Evolutionary conservation across 2,329 filamentous ascomycete genomes (phyloP).

Genomic region (Ceratocystis alfenasii): DNA sequence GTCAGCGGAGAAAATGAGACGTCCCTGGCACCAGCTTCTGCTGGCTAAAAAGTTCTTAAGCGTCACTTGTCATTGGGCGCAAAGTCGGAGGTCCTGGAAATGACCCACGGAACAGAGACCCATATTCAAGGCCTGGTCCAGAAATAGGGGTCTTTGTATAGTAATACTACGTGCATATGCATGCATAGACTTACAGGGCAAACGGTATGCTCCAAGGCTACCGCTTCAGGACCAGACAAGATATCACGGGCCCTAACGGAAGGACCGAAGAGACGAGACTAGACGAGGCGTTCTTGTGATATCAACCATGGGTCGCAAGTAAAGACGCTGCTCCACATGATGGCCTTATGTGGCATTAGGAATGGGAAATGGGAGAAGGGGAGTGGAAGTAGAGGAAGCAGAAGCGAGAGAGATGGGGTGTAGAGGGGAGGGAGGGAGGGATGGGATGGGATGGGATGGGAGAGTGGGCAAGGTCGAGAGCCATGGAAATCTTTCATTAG

Average conservation of each 20-base stretch:
- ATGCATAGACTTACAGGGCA: neutral
- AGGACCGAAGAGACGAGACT: conserved; percentile 7
- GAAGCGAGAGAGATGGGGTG: neutral
- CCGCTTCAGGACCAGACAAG: neutral
- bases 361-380: no score
- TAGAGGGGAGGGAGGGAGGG: no score
- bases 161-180: neutral
- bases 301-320: neutral
- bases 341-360: neutral
- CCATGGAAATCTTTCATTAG: no score
- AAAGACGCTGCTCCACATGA: neutral
- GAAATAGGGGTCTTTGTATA: neutral
- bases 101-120: neutral
- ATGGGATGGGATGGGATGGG: no score
- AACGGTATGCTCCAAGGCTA: neutral
- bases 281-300: neutral
- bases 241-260: conserved; percentile 4
- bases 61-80: neutral
- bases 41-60: neutral
- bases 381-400: no score
- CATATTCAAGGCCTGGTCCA: neutral
- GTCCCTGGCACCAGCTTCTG: neutral
- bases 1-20: neutral
- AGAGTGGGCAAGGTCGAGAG: no score
- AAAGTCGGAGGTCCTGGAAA: neutral